phyloP scores from a whole-genome alignment of 164 flowering plant species.

The Buxus sempervirens region DNA sequence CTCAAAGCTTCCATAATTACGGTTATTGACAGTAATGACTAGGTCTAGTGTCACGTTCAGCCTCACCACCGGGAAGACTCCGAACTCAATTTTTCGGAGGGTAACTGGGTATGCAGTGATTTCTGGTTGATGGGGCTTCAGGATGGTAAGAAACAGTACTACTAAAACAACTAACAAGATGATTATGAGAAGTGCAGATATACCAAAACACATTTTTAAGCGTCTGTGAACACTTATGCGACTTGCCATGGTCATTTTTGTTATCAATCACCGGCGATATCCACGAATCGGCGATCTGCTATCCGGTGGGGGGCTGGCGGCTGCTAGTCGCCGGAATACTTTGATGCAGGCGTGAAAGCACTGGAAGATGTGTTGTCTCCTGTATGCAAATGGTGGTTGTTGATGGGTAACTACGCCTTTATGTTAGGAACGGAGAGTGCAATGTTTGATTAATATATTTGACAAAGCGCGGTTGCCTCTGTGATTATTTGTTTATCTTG shows the following conservation, averaged over 20 bases:
- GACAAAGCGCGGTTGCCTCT: not conserved
- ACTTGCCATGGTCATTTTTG: not conserved
- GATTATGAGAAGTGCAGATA: conserved; percentile 17
- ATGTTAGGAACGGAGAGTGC: not conserved
- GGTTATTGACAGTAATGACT: conserved; percentile 25
- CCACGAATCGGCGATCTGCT: no score
- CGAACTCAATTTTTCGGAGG: conserved; percentile 12
- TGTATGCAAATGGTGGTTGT: conserved; percentile 3
- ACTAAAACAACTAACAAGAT: conserved; percentile 19
- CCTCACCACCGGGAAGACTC: conserved; percentile 13
- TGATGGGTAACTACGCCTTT: not conserved
- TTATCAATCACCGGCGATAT: no score
- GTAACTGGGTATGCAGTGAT: conserved; percentile 18
- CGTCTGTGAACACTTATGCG: conserved; percentile 7
- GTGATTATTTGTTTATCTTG: not conserved
- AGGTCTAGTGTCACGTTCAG: conserved; percentile 33
- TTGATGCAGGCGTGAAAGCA: no score
- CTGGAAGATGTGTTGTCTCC: no score
- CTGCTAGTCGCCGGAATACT: no score
- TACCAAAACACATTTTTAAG: conserved; percentile 24
- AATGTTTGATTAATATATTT: no score
- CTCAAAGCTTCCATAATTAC: conserved; percentile 40
- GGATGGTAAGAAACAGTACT: conserved; percentile 28
- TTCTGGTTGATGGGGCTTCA: conserved; percentile 36
- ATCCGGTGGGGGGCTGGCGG: no score